A percentile compares a stretch with the other conserved stretches of the same genome.
These are phyloP conservation scores for Hypoxylon lienhwacheense DNA, from an alignment of 495 filamentous ascomycete species.

Conservation along the genomic window DNA sequence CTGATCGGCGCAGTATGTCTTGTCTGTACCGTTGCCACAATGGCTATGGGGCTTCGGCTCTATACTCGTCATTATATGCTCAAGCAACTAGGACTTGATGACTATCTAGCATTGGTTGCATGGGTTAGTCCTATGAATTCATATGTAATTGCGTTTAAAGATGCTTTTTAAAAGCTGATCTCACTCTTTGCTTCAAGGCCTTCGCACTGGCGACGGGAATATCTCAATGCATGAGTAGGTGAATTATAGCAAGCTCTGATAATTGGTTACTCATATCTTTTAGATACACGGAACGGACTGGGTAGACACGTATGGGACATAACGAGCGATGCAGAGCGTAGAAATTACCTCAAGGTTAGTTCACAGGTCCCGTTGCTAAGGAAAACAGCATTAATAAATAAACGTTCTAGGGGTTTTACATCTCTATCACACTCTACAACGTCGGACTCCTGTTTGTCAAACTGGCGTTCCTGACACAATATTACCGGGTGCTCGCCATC, in stretches of 20 bases:
- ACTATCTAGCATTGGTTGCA: conserved; percentile 38
- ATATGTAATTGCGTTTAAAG: neutral
- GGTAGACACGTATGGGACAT: conserved; percentile 41
- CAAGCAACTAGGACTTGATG: conserved; percentile 48
- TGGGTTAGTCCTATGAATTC: conserved; percentile 18
- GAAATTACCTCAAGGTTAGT: conserved; percentile 33
- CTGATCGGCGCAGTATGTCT: conserved; percentile 31
- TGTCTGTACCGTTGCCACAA: conserved; percentile 39
- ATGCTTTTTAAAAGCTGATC: conserved; percentile 7
- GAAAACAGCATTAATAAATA: neutral
- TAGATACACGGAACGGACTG: conserved; percentile 39
- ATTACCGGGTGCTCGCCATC: conserved; percentile 45
- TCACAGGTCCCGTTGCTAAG: neutral
- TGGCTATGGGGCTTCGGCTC: conserved; percentile 41
- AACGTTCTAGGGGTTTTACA: conserved; percentile 42
- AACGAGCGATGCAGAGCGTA: conserved; percentile 13
- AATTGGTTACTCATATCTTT: conserved; percentile 4
- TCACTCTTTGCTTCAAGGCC: neutral
- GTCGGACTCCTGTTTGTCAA: conserved; percentile 46
- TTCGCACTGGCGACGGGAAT: conserved; percentile 30
- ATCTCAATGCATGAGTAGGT: conserved; percentile 33
- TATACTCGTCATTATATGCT: conserved; percentile 46
- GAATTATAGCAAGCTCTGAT: neutral
- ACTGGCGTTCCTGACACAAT: conserved; percentile 47
- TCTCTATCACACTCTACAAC: conserved; percentile 50